Conservation (phyloP, 2,329 filamentous ascomycete species). For the Tolypocladium sp. region DNA sequence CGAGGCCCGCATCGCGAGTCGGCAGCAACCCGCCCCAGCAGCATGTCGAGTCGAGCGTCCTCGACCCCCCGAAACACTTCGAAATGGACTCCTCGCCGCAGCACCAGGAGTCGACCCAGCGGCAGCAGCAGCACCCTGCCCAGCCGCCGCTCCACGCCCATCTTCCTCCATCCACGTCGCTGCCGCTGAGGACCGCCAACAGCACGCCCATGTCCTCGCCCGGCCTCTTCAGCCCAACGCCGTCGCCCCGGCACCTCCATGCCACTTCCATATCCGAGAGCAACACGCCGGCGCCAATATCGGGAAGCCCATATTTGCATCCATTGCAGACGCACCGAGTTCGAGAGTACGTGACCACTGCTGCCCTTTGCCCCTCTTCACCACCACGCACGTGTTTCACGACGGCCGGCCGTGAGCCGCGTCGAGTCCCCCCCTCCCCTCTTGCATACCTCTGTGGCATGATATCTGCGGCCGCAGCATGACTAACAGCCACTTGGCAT, state of each 20-base stretch:
- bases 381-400: neutral
- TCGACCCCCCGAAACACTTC: constrained; percentile 1
- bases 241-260: constrained; percentile 26
- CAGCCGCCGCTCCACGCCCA: constrained; percentile 18
- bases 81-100: constrained; percentile 8
- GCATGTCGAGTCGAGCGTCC: constrained; percentile 8
- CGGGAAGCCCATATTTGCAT: constrained; percentile 56
- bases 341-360: constrained; percentile 54
- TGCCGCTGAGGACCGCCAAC: constrained; percentile 38
- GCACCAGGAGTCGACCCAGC: neutral
- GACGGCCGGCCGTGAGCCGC: neutral
- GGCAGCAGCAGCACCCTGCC: constrained; percentile 2
- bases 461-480: neutral
- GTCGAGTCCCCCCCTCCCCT: neutral
- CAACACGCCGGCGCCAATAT: constrained; percentile 38
- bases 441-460: neutral
- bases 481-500: neutral
- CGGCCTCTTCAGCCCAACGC: constrained; percentile 49
- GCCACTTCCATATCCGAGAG: constrained; percentile 40
- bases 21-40: constrained; percentile 1
- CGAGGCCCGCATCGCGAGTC: constrained; percentile 2
- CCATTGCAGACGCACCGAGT: constrained; percentile 65
- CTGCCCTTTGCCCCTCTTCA: neutral
- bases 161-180: constrained; percentile 24
- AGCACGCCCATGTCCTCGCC: constrained; percentile 54